Evolutionary conservation across 1,284 basidiomycete species (phyloP).

Genomic region (Ganoderma leucocontextum): DNA sequence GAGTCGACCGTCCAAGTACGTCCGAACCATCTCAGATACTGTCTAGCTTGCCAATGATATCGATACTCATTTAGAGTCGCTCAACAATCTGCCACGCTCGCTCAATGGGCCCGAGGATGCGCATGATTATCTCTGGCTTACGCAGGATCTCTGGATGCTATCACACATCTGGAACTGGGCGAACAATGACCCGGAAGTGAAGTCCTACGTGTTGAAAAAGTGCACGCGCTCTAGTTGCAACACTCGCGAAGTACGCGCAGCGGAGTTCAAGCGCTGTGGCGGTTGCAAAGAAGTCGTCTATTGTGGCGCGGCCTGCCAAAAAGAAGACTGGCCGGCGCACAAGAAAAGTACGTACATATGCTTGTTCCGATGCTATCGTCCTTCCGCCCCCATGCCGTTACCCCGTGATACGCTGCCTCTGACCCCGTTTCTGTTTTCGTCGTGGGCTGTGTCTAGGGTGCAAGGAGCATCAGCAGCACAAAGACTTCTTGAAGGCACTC

Average conservation of each 20-base stretch:
- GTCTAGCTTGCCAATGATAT: constrained; percentile 1
- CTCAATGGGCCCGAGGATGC: constrained; percentile 50
- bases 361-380: constrained; percentile 34
- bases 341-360: constrained; percentile 39
- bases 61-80: constrained; percentile 35
- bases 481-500: constrained; percentile 31
- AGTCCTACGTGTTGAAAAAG: constrained; percentile 29
- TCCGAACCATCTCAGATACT: constrained; percentile 8
- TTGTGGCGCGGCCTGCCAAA: constrained; percentile 50
- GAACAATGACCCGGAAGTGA: constrained; percentile 44
- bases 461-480: constrained; percentile 30
- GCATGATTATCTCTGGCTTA: constrained; percentile 54
- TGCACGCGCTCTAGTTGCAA: constrained; percentile 32
- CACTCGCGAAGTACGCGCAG: constrained; percentile 32
- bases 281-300: constrained; percentile 46
- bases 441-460: constrained; percentile 24
- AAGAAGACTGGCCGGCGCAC: constrained; percentile 48
- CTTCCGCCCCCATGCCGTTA: constrained; percentile 25
- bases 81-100: constrained; percentile 44
- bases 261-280: constrained; percentile 40
- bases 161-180: constrained; percentile 53
- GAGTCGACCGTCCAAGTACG: constrained; percentile 47
- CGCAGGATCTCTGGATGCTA: constrained; percentile 54
- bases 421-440: constrained; percentile 11
- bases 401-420: constrained; percentile 16